Evolutionary conservation across 352 stramenopile genomes (phyloP).

Genomic region (Phytopythium boreale): DNA sequence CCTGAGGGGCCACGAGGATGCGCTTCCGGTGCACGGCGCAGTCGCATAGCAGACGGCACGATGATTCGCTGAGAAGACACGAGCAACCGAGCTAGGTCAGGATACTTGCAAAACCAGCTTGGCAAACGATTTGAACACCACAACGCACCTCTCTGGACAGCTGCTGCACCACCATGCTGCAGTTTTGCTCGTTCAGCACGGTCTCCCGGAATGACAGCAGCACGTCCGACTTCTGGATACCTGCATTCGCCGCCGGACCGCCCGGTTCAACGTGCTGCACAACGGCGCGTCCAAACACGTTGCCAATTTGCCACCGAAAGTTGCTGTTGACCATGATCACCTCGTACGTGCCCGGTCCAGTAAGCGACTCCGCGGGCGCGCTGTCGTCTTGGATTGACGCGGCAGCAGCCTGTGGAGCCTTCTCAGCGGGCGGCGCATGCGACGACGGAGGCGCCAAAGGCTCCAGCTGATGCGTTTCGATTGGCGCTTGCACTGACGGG

Average conservation of each 20-base stretch:
- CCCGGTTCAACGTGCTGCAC: slow-evolving; percentile 72
- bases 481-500: slow-evolving; percentile 39
- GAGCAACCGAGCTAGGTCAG: slow-evolving; percentile 6
- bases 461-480: slow-evolving; percentile 54
- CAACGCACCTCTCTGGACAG: slow-evolving; percentile 65
- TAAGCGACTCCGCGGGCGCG: slow-evolving; percentile 38
- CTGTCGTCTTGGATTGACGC: slow-evolving; percentile 6
- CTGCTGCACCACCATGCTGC: slow-evolving; percentile 67
- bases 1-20: slow-evolving; percentile 15
- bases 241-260: slow-evolving; percentile 59
- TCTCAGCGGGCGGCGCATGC: slow-evolving; percentile 5
- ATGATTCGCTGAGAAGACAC: slow-evolving; percentile 35
- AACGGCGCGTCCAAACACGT: slow-evolving; percentile 79
- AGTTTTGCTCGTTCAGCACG: slow-evolving; percentile 76
- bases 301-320: slow-evolving; percentile 82
- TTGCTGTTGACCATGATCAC: slow-evolving; percentile 73
- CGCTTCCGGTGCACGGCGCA: slow-evolving; percentile 60
- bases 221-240: slow-evolving; percentile 85
- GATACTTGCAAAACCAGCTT: background rate
- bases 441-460: slow-evolving; percentile 35
- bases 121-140: background rate
- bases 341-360: slow-evolving; percentile 72
- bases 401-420: slow-evolving; percentile 5
- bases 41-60: slow-evolving; percentile 65
- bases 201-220: slow-evolving; percentile 72